phyloP scores from a whole-genome alignment of 108 stramenopile genomes.

The Fragilaria crotonensis region DNA sequence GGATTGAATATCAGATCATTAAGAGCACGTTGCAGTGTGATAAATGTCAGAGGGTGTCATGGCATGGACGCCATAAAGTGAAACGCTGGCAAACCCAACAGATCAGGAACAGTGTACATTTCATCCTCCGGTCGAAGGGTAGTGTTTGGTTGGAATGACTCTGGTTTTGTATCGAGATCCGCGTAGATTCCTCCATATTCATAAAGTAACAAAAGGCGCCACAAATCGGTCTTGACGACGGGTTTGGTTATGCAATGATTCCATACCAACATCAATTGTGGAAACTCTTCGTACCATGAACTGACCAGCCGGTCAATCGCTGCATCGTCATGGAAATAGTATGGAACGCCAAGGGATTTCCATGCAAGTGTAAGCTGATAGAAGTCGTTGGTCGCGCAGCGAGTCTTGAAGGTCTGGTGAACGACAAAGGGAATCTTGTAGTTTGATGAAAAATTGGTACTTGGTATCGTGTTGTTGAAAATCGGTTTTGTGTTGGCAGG shows the following conservation, averaged over 20 bases:
- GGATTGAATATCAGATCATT: neutral
- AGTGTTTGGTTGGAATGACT: neutral
- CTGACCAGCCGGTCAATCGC: neutral
- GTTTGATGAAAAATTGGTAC: too few species aligned
- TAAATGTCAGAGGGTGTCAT: neutral
- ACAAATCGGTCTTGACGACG: neutral
- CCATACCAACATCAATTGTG: neutral
- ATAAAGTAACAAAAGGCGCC: neutral
- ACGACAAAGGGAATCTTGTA: neutral
- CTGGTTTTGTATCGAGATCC: neutral
- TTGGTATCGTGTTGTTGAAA: too few species aligned
- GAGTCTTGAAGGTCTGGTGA: neutral
- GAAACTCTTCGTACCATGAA: neutral
- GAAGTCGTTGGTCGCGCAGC: neutral
- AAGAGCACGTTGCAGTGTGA: neutral
- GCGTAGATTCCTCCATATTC: neutral
- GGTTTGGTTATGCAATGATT: neutral
- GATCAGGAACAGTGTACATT: neutral
- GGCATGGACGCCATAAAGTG: neutral
- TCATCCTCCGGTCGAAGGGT: neutral
- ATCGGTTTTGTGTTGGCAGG: too few species aligned
- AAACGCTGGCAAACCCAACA: neutral
- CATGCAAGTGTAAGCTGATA: neutral
- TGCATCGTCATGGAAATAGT: neutral
- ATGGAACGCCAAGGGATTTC: neutral